These are phyloP conservation scores for Fusarium sp. DNA, from an alignment of 2,329 filamentous ascomycete genomes.

Conservation along the genomic window DNA sequence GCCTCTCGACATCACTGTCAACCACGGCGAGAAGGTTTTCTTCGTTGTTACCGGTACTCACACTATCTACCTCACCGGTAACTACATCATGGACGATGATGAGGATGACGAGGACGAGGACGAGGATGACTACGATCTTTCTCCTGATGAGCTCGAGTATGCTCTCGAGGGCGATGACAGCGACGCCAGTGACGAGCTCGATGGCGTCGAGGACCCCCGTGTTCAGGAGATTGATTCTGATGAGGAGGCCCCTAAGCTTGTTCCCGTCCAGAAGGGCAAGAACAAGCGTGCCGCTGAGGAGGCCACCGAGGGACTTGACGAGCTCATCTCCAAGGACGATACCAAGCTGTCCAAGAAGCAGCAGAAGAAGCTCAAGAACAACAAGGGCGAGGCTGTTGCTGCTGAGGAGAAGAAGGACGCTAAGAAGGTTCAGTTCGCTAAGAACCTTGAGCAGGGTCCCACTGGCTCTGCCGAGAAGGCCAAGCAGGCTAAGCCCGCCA, in stretches of 20 bases:
- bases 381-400: slow-evolving; percentile 88
- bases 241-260: slow-evolving; percentile 77
- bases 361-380: slow-evolving; percentile 98
- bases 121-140: slow-evolving; percentile 84
- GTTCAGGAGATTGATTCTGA: slow-evolving; percentile 84
- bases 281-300: slow-evolving; percentile 93
- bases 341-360: slow-evolving; percentile 94
- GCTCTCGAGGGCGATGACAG: slow-evolving; percentile 81
- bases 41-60: slow-evolving; percentile 94
- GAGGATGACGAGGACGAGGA: slow-evolving; percentile 76
- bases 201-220: slow-evolving; percentile 83
- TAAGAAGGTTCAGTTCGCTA: slow-evolving; percentile 99
- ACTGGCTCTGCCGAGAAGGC: slow-evolving; percentile 75
- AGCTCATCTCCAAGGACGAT: slow-evolving; percentile 86
- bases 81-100: slow-evolving; percentile 87
- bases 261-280: slow-evolving; percentile 79
- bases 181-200: slow-evolving; percentile 81
- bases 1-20: slow-evolving; percentile 91
- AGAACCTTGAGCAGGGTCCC: slow-evolving; percentile 97
- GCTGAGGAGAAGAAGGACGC: slow-evolving; percentile 72
- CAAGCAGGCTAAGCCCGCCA: slow-evolving; percentile 60
- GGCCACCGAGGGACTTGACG: slow-evolving; percentile 79
- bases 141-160: slow-evolving; percentile 83
- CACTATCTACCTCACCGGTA: slow-evolving; percentile 92
- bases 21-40: slow-evolving; percentile 89